Percentiles rank a stretch among this genome's conserved stretches.
Conservation (phyloP, 345 rosid species). For the Corchorus capsularis region DNA sequence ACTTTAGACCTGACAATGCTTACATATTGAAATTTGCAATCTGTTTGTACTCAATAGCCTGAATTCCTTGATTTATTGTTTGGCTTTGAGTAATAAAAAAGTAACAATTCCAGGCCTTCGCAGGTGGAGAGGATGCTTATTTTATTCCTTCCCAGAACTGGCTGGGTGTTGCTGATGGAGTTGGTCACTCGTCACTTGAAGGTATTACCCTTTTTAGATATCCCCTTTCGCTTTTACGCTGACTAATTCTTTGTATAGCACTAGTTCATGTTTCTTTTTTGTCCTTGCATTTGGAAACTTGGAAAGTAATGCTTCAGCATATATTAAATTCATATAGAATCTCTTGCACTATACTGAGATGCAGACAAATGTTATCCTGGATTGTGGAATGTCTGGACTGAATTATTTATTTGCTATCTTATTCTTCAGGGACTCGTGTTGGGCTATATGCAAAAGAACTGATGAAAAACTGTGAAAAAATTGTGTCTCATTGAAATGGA, state of each 20-base stretch:
- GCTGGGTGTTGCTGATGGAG: constrained; percentile 86
- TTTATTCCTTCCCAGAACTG: constrained; percentile 56
- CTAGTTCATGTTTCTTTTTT: neutral
- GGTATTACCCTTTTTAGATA: constrained; percentile 38
- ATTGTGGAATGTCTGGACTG: neutral
- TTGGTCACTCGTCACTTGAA: constrained; percentile 68
- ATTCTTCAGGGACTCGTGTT: constrained; percentile 45
- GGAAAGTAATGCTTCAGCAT: neutral
- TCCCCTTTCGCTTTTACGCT: neutral
- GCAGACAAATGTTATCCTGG: no score
- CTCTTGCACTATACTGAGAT: neutral
- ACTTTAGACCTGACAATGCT: neutral
- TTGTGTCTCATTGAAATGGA: constrained; percentile 38
- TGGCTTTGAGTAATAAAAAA: constrained; percentile 45
- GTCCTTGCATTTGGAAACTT: neutral
- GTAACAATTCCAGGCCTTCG: constrained; percentile 85
- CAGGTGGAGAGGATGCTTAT: constrained; percentile 83
- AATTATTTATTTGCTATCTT: constrained; percentile 9
- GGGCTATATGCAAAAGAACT: constrained; percentile 59
- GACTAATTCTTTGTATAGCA: neutral
- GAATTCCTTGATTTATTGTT: neutral
- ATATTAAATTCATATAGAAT: neutral
- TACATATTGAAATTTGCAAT: neutral
- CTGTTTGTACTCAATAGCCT: neutral
- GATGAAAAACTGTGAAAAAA: constrained; percentile 54